Conservation (phyloP, 2,329 filamentous ascomycete species). For the Emericellopsis atlantica region DNA sequence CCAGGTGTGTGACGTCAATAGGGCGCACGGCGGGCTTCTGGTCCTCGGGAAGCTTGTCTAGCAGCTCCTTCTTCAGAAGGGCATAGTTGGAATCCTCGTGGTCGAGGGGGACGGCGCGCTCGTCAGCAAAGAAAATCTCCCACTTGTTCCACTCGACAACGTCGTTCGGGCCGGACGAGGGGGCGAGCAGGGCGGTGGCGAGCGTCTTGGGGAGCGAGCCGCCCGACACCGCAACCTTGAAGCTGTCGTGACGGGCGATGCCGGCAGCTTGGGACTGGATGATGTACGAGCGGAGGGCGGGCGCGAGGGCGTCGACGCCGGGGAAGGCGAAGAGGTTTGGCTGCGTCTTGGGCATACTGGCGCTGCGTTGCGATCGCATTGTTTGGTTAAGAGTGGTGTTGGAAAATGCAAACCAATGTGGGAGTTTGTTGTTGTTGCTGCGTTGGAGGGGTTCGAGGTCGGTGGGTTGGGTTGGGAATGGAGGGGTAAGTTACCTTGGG, state of each 20-base stretch:
- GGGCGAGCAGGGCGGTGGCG: conserved; percentile 65
- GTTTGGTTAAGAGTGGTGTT: too few relatives aligned
- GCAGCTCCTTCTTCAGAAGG: conserved; percentile 73
- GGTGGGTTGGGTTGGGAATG: too few relatives aligned
- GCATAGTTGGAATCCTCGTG: conserved; percentile 91
- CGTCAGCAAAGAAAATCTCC: conserved; percentile 98
- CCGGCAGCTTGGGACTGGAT: conserved; percentile 71
- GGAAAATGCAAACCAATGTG: too few relatives aligned
- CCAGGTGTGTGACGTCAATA: conserved; percentile 53
- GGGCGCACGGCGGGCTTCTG: conserved; percentile 61
- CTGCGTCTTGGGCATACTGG: conserved; percentile 38
- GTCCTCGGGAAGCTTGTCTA: conserved; percentile 72
- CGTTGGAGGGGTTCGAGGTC: too few relatives aligned
- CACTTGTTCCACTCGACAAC: conserved; percentile 70
- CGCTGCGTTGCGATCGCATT: conserved; percentile 2
- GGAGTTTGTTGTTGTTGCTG: too few relatives aligned
- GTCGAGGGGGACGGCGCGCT: conserved; percentile 85
- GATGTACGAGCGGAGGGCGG: conserved; percentile 69
- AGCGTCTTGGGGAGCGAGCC: conserved; percentile 85
- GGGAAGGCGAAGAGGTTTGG: conserved; percentile 73
- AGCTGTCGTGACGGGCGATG: conserved; percentile 65
- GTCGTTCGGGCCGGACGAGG: conserved; percentile 39
- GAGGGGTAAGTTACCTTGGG: too few relatives aligned
- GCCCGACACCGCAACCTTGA: conserved; percentile 88
- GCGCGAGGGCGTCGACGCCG: conserved; percentile 55